These are phyloP conservation scores for Dothiorella sarmentorum DNA, from an alignment of 2,329 filamentous ascomycete species.

Conservation along the genomic window DNA sequence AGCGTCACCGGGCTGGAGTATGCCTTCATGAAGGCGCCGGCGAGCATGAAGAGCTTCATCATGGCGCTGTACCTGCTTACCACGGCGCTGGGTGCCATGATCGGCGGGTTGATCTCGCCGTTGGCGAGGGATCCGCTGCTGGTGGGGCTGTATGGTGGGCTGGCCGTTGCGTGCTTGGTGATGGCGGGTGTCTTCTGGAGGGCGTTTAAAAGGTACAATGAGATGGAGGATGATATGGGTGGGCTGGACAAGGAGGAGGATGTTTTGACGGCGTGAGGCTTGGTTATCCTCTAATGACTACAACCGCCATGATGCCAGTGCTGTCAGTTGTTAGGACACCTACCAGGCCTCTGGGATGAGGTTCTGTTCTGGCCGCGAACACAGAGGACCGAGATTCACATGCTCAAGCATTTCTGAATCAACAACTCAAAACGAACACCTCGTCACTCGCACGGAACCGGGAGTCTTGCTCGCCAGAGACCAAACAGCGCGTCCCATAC, in stretches of 20 bases:
- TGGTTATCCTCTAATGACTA: background rate
- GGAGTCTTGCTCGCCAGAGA: too few species aligned
- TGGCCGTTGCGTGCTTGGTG: conserved; percentile 49
- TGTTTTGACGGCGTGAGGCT: background rate
- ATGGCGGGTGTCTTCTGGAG: conserved; percentile 54
- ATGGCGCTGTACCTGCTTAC: conserved; percentile 60
- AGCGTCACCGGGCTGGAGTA: conserved; percentile 48
- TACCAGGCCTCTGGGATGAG: too few species aligned
- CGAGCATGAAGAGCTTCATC: conserved; percentile 48
- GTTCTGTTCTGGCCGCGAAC: too few species aligned
- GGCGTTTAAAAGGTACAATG: conserved; percentile 37
- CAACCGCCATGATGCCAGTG: background rate
- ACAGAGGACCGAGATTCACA: too few species aligned
- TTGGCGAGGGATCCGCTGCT: conserved; percentile 61
- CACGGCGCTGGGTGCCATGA: conserved; percentile 55
- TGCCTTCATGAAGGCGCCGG: conserved; percentile 46
- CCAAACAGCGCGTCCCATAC: too few species aligned
- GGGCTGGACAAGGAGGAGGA: background rate
- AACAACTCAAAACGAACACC: too few species aligned
- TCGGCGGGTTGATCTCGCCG: conserved; percentile 61
- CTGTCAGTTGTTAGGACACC: too few species aligned
- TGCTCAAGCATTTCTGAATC: too few species aligned
- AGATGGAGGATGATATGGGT: background rate
- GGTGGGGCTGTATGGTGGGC: conserved; percentile 62
- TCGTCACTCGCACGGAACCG: too few species aligned